These are phyloP conservation scores for Conringia planisiliqua DNA, from an alignment of 345 rosid species.

Conservation along the genomic window DNA sequence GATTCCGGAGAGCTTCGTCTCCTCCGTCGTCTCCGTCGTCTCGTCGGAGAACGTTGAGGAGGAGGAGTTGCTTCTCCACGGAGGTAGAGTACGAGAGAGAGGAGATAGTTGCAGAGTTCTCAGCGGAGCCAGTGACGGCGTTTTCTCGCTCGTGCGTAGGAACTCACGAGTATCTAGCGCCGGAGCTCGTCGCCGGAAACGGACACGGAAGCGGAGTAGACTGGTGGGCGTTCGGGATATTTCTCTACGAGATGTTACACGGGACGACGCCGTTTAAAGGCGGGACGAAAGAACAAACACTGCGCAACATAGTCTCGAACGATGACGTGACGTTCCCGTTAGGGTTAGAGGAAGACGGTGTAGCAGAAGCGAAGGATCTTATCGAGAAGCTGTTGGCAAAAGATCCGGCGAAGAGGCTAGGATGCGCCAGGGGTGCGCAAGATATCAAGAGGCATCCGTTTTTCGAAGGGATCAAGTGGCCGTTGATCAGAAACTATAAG, in stretches of 20 bases:
- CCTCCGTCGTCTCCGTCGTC: slow-evolving; percentile 17
- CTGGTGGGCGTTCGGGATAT: slow-evolving; percentile 95
- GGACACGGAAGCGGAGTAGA: slow-evolving; percentile 94
- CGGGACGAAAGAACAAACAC: slow-evolving; percentile 61
- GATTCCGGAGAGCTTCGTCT: neutral
- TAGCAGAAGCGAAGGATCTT: slow-evolving; percentile 62
- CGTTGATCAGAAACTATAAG: slow-evolving; percentile 65
- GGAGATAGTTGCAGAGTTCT: slow-evolving; percentile 49
- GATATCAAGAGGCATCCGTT: slow-evolving; percentile 78
- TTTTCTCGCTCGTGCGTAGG: slow-evolving; percentile 73
- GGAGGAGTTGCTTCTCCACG: slow-evolving; percentile 13
- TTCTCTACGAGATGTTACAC: slow-evolving; percentile 60
- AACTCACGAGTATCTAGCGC: slow-evolving; percentile 90
- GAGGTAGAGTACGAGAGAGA: slow-evolving; percentile 22
- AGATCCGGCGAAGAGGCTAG: slow-evolving; percentile 69
- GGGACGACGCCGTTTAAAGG: slow-evolving; percentile 89
- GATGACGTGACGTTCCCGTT: slow-evolving; percentile 45
- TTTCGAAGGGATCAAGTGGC: slow-evolving; percentile 71
- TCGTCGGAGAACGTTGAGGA: neutral
- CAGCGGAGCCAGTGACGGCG: slow-evolving; percentile 70
- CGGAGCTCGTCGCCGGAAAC: slow-evolving; percentile 72
- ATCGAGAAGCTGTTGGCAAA: slow-evolving; percentile 65
- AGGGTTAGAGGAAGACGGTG: slow-evolving; percentile 38
- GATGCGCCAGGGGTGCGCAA: slow-evolving; percentile 70
- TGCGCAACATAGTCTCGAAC: slow-evolving; percentile 56